Conservation (phyloP, 148 eudicot genomes). For the Pouteria glomerata region DNA sequence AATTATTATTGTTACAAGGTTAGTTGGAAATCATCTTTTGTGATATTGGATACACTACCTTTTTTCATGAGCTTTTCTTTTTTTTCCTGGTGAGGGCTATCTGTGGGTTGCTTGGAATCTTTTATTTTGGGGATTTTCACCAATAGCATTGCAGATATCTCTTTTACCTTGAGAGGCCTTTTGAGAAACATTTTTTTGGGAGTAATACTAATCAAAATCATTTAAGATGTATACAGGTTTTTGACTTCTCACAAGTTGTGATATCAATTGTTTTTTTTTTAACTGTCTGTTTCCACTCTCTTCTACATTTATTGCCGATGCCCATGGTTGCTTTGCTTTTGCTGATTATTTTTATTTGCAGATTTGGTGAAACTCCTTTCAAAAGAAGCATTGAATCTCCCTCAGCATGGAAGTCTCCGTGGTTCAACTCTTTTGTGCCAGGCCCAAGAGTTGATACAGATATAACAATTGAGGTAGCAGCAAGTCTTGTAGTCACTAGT, state of each 20-base stretch:
- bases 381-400: constrained; percentile 90
- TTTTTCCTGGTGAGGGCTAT: neutral
- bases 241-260: neutral
- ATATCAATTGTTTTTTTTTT: neutral
- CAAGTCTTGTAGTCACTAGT: neutral
- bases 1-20: neutral
- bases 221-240: neutral
- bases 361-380: constrained; percentile 81
- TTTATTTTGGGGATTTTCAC: neutral
- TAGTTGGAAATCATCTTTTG: neutral
- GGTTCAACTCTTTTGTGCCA: constrained; percentile 73
- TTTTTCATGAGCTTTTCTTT: constrained; percentile 2
- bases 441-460: constrained; percentile 86
- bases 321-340: constrained; percentile 4
- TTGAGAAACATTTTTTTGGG: neutral
- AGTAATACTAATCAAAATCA: neutral
- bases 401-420: constrained; percentile 96
- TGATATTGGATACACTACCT: neutral
- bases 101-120: neutral
- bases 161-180: neutral
- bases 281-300: neutral
- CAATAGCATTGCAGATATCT: neutral
- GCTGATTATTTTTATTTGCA: constrained; percentile 15
- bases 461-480: constrained; percentile 68
- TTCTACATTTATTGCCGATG: neutral